A percentile compares a stretch with the other conserved stretches of the same genome.
These are phyloP conservation scores for Ilyonectria mors-panacis DNA, from an alignment of 2,329 filamentous ascomycete genomes.

Conservation along the genomic window DNA sequence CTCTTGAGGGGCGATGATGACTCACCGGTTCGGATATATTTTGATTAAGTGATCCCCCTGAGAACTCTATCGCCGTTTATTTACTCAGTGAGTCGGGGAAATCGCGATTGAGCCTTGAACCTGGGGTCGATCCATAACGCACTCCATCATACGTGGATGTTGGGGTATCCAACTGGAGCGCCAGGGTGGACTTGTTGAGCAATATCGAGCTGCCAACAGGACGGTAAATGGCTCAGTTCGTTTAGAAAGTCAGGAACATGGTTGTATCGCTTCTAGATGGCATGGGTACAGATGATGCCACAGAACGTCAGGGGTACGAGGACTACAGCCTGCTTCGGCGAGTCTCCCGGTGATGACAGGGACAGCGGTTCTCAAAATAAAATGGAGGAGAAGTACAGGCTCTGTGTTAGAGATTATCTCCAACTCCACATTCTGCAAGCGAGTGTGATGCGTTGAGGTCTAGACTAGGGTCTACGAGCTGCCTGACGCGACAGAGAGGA, in stretches of 20 bases:
- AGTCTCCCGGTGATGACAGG: neutral
- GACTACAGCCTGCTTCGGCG: neutral
- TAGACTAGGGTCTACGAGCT: neutral
- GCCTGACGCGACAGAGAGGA: neutral
- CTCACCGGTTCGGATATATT: too few relatives aligned
- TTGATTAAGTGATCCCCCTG: too few relatives aligned
- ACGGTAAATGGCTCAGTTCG: neutral
- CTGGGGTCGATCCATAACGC: neutral
- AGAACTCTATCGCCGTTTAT: too few relatives aligned
- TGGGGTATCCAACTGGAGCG: neutral
- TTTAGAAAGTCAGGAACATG: neutral
- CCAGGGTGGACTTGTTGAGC: neutral
- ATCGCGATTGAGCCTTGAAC: neutral
- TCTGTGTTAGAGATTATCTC: neutral
- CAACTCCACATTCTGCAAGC: neutral
- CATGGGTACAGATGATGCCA: neutral
- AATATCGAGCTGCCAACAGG: neutral
- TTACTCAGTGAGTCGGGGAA: neutral
- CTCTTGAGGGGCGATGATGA: too few relatives aligned
- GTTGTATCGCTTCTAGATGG: neutral
- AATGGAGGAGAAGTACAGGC: neutral
- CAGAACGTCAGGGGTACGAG: neutral
- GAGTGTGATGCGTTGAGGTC: neutral
- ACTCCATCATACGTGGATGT: neutral
- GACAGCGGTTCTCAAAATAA: too few relatives aligned